These are phyloP conservation scores for Euptelea pleiosperma DNA, from an alignment of 164 flowering plant genomes.

Conservation along the genomic window DNA sequence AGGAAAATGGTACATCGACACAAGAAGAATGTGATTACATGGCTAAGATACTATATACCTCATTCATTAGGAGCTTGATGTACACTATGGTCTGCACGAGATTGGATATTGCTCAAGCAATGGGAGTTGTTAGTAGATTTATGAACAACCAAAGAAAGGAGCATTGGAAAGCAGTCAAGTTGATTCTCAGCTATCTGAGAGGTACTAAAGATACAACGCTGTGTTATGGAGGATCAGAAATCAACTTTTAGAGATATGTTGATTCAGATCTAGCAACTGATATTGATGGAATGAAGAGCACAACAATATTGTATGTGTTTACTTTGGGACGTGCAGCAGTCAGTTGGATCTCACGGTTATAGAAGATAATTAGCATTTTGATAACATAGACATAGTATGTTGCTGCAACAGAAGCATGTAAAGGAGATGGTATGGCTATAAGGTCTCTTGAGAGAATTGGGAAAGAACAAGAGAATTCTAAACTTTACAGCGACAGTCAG, in stretches of 20 bases:
- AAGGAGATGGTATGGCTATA: conserved; percentile 7
- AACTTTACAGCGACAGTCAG: no score
- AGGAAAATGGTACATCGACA: no score
- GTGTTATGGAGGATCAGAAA: background rate
- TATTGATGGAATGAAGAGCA: background rate
- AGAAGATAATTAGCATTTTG: background rate
- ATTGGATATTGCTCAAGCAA: no score
- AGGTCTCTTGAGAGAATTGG: no score
- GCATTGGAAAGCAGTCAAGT: no score
- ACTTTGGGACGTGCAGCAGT: no score
- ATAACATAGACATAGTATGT: background rate
- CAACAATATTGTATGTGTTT: background rate
- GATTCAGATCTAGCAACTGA: conserved; percentile 1
- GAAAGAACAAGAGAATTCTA: no score
- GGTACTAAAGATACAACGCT: background rate
- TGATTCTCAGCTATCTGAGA: background rate
- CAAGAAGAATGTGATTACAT: no score
- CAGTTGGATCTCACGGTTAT: background rate
- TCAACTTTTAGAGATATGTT: background rate
- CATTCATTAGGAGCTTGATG: no score
- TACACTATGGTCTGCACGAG: background rate
- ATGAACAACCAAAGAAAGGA: no score
- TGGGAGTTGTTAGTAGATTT: no score
- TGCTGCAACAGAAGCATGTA: background rate
- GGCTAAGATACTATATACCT: no score